Base-by-base conservation (phyloP, 805 yeast species). In the Osmozyma mogii region DNA sequence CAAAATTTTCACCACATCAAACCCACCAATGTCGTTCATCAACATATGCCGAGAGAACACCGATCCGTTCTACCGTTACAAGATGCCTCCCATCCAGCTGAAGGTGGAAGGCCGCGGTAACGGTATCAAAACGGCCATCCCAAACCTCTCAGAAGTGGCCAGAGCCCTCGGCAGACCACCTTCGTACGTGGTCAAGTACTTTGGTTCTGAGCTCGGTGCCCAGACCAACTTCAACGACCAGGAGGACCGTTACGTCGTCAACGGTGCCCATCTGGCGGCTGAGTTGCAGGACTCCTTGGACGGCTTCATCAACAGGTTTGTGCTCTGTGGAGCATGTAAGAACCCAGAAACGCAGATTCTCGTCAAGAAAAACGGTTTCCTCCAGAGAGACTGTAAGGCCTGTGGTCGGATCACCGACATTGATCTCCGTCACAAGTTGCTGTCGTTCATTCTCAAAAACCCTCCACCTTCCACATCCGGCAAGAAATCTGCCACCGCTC, bases 41-140 rank as follows among this genome's bases (percentile, higher is more conserved):
- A 89, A 92, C 61, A 89, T 92, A 50, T 80, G 95, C 61, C 87
- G 98, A 70, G 96, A 87, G 53, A 92, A 89, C 69, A 78, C 82
- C 51, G 98, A 92, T 68, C 96, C 96, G 25, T 92, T 92, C 61
- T 92, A 92, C 77, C 95, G 98, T 69, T 92, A 92, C 65, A 92
- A 92, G 69, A 92, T 92, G 98, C 98, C 98, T 54, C 82, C 94
- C 24, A 80, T 92, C 61, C 94, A 84, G 65, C 84, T 96, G 45
- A 92, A 92, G 72, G 84, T 84, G 43, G 97, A 92, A 67, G 98
- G 98, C 60, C 76, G 95, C 57, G 98, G 98, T 68, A 92, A 92
- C 66, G 98, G 98, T 78, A 92, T 92, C 64, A 88, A 87, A 59
- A 92, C 98, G 15, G 94, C 89, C 32, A 79, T 92, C 34, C 75